Percentiles rank a stretch among this genome's conserved stretches.
Conservation (phyloP, 1,284 basidiomycete genomes). For the Ceratobasidium papillatum region DNA sequence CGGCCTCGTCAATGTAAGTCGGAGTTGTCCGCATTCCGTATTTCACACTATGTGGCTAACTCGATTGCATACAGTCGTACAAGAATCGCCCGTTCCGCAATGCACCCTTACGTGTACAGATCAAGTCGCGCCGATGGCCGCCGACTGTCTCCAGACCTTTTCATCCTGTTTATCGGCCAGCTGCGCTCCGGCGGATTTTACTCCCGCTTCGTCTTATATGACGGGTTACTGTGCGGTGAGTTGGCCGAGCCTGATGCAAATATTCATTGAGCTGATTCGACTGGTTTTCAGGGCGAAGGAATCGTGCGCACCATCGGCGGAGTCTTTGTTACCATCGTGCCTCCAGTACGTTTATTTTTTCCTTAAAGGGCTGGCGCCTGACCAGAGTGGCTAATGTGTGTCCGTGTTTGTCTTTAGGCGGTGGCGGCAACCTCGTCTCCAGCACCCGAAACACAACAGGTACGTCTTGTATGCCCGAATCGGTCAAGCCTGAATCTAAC, state of each 20-base stretch:
- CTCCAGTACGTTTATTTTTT: conserved; percentile 6
- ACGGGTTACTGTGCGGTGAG: conserved; percentile 15
- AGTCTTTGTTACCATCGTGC: conserved; percentile 8
- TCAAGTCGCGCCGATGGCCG: background rate
- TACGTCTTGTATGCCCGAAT: background rate
- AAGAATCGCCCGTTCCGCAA: background rate
- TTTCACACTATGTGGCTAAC: background rate
- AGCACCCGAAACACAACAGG: background rate
- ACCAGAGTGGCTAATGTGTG: conserved; percentile 2
- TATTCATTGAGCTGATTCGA: background rate
- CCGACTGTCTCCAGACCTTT: conserved; percentile 5
- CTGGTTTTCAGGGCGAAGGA: conserved; percentile 23
- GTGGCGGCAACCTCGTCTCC: background rate
- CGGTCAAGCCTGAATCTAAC: background rate
- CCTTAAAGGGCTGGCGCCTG: background rate
- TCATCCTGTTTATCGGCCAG: background rate
- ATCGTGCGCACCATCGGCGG: conserved; percentile 11
- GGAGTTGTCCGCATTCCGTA: background rate
- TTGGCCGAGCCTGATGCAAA: background rate
- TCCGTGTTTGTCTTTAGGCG: background rate
- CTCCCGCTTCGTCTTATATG: background rate
- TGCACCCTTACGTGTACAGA: conserved; percentile 8
- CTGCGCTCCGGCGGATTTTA: background rate
- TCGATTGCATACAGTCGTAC: background rate
- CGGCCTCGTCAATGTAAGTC: conserved; percentile 11